Evolutionary conservation across 1,139 yeast genomes (phyloP).

Genomic region (Kurtzmaniella natalensis): DNA sequence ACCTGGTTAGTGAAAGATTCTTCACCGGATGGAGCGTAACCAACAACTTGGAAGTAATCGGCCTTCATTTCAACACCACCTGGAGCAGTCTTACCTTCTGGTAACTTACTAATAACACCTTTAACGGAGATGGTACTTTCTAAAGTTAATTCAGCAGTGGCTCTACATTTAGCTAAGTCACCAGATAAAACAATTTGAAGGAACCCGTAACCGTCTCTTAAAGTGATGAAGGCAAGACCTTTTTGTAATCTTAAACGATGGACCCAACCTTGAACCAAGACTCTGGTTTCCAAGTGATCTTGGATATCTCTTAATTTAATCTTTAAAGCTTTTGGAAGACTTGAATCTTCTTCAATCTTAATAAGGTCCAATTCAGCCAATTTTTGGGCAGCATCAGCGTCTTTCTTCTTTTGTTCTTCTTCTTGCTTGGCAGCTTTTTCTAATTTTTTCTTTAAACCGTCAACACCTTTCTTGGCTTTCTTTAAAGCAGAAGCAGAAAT

Average conservation of each 20-base stretch:
- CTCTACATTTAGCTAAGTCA: slow-evolving; percentile 86
- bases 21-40: slow-evolving; percentile 94
- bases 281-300: slow-evolving; percentile 57
- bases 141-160: slow-evolving; percentile 77
- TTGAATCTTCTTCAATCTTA: slow-evolving; percentile 63
- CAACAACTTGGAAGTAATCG: slow-evolving; percentile 83
- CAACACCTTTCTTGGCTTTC: slow-evolving; percentile 96
- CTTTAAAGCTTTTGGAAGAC: slow-evolving; percentile 65
- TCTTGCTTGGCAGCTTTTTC: slow-evolving; percentile 72
- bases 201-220: slow-evolving; percentile 94
- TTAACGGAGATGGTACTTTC: slow-evolving; percentile 79
- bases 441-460: slow-evolving; percentile 82
- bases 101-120: slow-evolving; percentile 78
- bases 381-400: slow-evolving; percentile 65
- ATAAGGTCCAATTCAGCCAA: slow-evolving; percentile 74
- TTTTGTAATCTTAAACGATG: slow-evolving; percentile 93
- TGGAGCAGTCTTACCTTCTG: slow-evolving; percentile 96
- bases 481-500: slow-evolving; percentile 92
- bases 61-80: slow-evolving; percentile 94
- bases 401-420: slow-evolving; percentile 55
- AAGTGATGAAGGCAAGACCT: slow-evolving; percentile 83
- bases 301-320: slow-evolving; percentile 60
- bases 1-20: slow-evolving; percentile 93
- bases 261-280: slow-evolving; percentile 87
- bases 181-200: slow-evolving; percentile 87